Percentiles rank a stretch among this genome's conserved stretches.
These are phyloP conservation scores for Candida maltosa DNA, from an alignment of 805 yeast species.

Conservation along the genomic window DNA sequence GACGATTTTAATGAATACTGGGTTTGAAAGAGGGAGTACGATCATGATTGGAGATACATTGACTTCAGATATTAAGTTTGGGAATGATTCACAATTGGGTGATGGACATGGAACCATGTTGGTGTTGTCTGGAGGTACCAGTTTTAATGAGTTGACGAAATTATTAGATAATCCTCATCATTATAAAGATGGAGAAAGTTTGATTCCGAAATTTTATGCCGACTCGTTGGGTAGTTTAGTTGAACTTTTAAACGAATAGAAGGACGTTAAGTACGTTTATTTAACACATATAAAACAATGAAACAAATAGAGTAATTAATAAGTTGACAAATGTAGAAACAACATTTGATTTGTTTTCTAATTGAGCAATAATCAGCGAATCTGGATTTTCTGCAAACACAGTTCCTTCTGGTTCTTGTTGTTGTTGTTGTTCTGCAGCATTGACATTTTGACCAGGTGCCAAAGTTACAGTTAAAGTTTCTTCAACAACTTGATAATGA, in stretches of 20 bases:
- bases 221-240: conserved; percentile 29
- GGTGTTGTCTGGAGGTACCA: conserved; percentile 37
- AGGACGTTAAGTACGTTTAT: conserved; percentile 1
- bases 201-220: conserved; percentile 24
- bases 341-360: too few species aligned
- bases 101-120: conserved; percentile 26
- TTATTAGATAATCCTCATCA: conserved; percentile 7
- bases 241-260: conserved; percentile 8
- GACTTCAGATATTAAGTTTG: conserved; percentile 40
- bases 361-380: too few species aligned
- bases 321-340: too few species aligned
- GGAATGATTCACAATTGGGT: conserved; percentile 35
- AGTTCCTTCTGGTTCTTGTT: too few species aligned
- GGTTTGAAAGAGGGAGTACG: conserved; percentile 24
- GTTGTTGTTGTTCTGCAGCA: too few species aligned
- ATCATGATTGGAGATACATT: conserved; percentile 40
- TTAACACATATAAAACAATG: not conserved
- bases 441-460: too few species aligned
- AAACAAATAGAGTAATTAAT: too few species aligned
- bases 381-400: too few species aligned
- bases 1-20: conserved; percentile 20
- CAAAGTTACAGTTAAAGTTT: too few species aligned
- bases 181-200: conserved; percentile 11
- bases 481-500: too few species aligned
- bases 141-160: conserved; percentile 18